These are phyloP conservation scores for Paulownia fortunei DNA, from an alignment of 257 asterid genomes.

Conservation along the genomic window DNA sequence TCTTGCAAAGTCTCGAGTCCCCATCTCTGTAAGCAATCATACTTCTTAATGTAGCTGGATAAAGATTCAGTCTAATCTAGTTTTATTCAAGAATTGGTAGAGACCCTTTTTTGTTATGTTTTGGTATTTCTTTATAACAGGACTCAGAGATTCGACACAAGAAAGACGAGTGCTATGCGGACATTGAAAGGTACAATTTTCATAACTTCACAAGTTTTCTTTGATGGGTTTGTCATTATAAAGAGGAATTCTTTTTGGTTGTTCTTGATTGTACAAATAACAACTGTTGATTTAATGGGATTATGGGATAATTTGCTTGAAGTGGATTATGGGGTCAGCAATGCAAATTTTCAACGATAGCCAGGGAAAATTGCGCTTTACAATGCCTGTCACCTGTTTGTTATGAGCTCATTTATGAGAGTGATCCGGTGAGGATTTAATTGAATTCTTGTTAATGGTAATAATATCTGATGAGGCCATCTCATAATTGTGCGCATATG, in stretches of 20 bases:
- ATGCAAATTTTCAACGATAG: conserved; percentile 58
- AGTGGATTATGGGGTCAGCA: conserved; percentile 76
- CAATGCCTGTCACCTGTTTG: conserved; percentile 67
- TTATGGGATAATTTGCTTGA: conserved; percentile 4
- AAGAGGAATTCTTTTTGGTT: conserved; percentile 4
- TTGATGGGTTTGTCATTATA: background rate
- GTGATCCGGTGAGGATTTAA: conserved; percentile 66
- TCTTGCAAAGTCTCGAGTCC: conserved; percentile 59
- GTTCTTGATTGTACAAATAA: background rate
- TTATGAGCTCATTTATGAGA: conserved; percentile 60
- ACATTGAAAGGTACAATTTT: conserved; percentile 66
- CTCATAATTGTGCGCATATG: background rate
- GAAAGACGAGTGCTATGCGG: conserved; percentile 66
- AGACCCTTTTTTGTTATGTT: background rate
- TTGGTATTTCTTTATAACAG: conserved; percentile 36
- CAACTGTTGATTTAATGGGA: background rate
- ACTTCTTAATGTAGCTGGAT: background rate
- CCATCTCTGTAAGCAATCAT: conserved; percentile 54
- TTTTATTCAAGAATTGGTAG: background rate
- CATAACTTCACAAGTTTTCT: background rate
- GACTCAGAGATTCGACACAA: conserved; percentile 59
- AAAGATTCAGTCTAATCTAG: background rate
- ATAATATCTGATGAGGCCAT: background rate
- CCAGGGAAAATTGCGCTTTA: conserved; percentile 74
- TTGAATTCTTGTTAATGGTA: background rate